Evolutionary conservation across 306 rosid genomes (phyloP).

Genomic region (Acacia crassicarpa): DNA sequence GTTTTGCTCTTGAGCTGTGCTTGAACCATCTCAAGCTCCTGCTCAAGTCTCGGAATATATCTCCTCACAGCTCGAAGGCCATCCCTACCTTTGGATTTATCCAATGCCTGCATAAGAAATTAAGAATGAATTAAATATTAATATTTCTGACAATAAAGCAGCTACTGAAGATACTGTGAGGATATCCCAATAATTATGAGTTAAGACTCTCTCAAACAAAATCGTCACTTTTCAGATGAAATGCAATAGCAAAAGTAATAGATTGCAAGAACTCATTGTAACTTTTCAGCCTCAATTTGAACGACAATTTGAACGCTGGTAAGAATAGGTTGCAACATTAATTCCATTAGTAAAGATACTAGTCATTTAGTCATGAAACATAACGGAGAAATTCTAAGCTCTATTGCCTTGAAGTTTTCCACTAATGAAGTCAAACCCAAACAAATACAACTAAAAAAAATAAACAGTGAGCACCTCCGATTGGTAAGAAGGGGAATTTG

Average conservation of each 20-base stretch:
- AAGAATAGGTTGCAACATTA: background rate
- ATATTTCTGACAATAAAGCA: background rate
- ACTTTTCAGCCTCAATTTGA: conserved; percentile 14
- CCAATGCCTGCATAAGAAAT: conserved; percentile 71
- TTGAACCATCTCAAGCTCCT: conserved; percentile 78
- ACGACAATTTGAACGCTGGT: conserved; percentile 13
- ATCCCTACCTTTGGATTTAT: conserved; percentile 87
- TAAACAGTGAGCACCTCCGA: background rate
- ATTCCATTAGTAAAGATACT: background rate
- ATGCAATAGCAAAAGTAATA: background rate
- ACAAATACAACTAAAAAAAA: background rate
- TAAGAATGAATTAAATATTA: conserved; percentile 8
- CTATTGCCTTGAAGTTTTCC: background rate
- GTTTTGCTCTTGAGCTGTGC: conserved; percentile 50
- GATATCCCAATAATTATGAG: background rate
- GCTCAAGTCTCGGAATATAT: conserved; percentile 75
- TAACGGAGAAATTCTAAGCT: background rate
- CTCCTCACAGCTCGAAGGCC: conserved; percentile 85
- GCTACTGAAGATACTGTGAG: background rate
- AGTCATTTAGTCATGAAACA: background rate
- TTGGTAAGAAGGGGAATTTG: background rate
- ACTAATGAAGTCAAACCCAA: background rate
- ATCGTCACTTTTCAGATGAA: conserved; percentile 7
- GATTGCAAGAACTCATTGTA: background rate
- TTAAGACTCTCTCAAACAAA: background rate